These are phyloP conservation scores for Fusarium stilboides DNA, from an alignment of 2,329 filamentous ascomycete genomes.

Conservation along the genomic window DNA sequence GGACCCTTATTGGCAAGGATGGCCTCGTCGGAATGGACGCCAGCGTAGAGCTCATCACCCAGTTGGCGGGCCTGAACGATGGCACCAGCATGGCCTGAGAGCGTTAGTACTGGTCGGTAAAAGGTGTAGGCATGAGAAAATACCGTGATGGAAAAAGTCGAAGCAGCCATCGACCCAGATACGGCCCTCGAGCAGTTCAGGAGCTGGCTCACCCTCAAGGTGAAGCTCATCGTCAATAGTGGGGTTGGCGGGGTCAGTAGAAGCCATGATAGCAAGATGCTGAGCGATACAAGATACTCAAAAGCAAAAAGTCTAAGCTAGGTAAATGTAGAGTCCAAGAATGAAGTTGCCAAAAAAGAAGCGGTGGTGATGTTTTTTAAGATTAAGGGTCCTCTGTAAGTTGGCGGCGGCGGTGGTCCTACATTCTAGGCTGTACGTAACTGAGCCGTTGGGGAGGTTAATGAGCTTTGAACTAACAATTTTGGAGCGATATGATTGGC, in stretches of 20 bases:
- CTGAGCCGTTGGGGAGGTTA: slow-evolving; percentile 31
- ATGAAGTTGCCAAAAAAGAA: neutral
- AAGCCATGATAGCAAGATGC: slow-evolving; percentile 34
- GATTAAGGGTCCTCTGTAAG: slow-evolving; percentile 19
- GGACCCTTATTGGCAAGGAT: slow-evolving; percentile 98
- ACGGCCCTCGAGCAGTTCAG: slow-evolving; percentile 75
- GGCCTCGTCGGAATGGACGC: slow-evolving; percentile 94
- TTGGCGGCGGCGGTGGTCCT: neutral
- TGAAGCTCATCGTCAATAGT: slow-evolving; percentile 45
- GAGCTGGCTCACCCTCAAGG: slow-evolving; percentile 63
- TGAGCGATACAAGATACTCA: neutral
- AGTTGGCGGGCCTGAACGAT: slow-evolving; percentile 96
- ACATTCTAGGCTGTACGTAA: slow-evolving; percentile 20
- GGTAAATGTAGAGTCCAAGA: neutral
- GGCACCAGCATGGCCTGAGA: slow-evolving; percentile 90
- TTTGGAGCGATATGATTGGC: slow-evolving; percentile 36
- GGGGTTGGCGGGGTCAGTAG: slow-evolving; percentile 45
- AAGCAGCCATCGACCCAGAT: slow-evolving; percentile 99
- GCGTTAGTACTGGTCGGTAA: neutral
- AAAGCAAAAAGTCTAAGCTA: neutral
- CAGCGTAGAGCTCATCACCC: slow-evolving; percentile 89
- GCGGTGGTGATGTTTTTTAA: slow-evolving; percentile 22
- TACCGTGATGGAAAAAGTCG: slow-evolving; percentile 98
- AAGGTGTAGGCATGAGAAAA: slow-evolving; percentile 10
- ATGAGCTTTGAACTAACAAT: slow-evolving; percentile 35